Conservation (phyloP, 495 filamentous ascomycete genomes). For the Penicillium turbatum region DNA sequence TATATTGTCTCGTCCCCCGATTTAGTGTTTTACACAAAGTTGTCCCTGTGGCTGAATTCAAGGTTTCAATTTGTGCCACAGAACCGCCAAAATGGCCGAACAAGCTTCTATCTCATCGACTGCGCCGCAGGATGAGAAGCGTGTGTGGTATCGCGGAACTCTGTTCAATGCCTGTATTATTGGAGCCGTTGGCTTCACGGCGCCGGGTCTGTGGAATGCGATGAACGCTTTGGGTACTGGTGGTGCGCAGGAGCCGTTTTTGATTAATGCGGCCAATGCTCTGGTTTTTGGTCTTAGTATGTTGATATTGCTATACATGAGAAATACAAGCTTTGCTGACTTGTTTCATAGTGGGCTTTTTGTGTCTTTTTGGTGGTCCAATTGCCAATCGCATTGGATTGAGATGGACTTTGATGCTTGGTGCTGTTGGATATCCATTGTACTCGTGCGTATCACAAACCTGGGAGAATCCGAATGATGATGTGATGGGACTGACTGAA, state of each 20-base stretch:
- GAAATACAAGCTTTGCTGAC: neutral
- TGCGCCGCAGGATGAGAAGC: constrained; percentile 11
- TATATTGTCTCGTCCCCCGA: neutral
- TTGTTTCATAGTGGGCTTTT: constrained; percentile 49
- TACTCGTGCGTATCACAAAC: constrained; percentile 27
- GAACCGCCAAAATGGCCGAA: constrained; percentile 1
- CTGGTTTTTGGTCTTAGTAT: constrained; percentile 51
- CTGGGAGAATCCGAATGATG: neutral
- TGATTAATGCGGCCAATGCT: constrained; percentile 62
- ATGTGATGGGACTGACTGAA: constrained; percentile 26
- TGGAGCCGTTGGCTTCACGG: constrained; percentile 36
- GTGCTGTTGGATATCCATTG: constrained; percentile 43
- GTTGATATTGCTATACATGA: neutral
- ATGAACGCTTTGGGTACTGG: constrained; percentile 68
- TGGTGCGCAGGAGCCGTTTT: constrained; percentile 52
- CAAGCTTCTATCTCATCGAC: constrained; percentile 5
- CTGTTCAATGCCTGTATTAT: constrained; percentile 54
- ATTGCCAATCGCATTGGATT: constrained; percentile 56
- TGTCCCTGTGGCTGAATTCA: neutral
- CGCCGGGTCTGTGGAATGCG: constrained; percentile 45
- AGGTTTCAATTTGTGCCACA: neutral
- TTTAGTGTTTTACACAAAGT: neutral
- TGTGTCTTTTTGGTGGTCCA: constrained; percentile 50
- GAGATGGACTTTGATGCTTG: constrained; percentile 56
- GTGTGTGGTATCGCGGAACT: constrained; percentile 54